Conservation (phyloP, 2,329 filamentous ascomycete genomes). For the Penicillium sp. region DNA sequence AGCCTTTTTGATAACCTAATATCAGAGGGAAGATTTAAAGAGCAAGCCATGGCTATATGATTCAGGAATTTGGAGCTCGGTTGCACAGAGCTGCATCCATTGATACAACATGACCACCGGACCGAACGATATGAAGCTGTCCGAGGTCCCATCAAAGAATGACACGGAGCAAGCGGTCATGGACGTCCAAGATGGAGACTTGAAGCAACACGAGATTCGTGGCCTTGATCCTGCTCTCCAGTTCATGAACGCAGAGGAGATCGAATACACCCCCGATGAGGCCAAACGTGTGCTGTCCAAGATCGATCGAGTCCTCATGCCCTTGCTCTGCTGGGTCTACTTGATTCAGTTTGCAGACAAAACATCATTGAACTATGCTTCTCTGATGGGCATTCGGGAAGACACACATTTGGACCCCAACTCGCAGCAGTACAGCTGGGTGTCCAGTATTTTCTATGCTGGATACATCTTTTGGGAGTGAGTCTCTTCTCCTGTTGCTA, state of each 20-base stretch:
- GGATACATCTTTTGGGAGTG: slow-evolving; percentile 48
- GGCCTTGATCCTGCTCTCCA: slow-evolving; percentile 8
- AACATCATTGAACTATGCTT: slow-evolving; percentile 17
- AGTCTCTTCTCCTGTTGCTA: not conserved
- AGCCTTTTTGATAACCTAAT: slow-evolving; percentile 2
- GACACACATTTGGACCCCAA: slow-evolving; percentile 41
- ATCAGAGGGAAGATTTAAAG: slow-evolving; percentile 6
- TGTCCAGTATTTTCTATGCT: slow-evolving; percentile 42
- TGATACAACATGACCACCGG: slow-evolving; percentile 1
- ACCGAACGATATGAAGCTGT: slow-evolving; percentile 6
- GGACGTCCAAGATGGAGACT: slow-evolving; percentile 1
- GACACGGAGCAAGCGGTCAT: slow-evolving; percentile 3
- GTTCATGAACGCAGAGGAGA: slow-evolving; percentile 1
- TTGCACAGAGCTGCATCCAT: not conserved
- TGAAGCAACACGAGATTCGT: not conserved
- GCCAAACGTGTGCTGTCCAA: slow-evolving; percentile 3
- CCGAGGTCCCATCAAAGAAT: slow-evolving; percentile 1
- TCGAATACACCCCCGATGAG: slow-evolving; percentile 9
- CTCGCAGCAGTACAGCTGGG: slow-evolving; percentile 47
- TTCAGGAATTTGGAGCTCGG: not conserved
- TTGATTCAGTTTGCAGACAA: slow-evolving; percentile 14
- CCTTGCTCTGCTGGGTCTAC: slow-evolving; percentile 12
- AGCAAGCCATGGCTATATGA: slow-evolving; percentile 5
- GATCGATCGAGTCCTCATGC: slow-evolving; percentile 8
- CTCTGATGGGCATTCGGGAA: slow-evolving; percentile 21